Evolutionary conservation across 2,329 filamentous ascomycete genomes (phyloP), one percentile per base, ranked within the genome.

Genomic region (Cladophialophora exuberans): DNA sequence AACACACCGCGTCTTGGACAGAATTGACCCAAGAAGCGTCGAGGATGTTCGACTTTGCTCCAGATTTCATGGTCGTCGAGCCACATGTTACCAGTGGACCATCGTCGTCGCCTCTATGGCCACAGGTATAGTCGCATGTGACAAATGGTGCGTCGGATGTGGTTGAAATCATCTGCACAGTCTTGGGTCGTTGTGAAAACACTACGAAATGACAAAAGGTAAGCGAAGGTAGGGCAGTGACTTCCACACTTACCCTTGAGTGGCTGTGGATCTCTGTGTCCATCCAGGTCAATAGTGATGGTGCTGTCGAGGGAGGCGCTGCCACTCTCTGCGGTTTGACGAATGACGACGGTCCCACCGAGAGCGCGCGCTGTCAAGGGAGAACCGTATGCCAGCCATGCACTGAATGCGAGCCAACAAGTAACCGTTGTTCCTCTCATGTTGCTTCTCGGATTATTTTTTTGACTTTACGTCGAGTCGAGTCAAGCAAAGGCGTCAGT

Each of bases 1-100:
- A 50, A 11, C 47, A 50, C 3, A 30, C 18, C 13, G 35, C 47
- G 10, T 15, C 13, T 9, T 22, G 25, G 23, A 50, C 36, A 15
- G 47, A 42, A 25, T 50, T 18, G 3, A 42, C 47, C 47, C 47
- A 50, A 18, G 47, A 50, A 6, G 26, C 25, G 18, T 50, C 47
- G 36, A 50, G 47, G 23, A 42, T 26, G 25, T 28, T 30, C 2
- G 47, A 50, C 11, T 22, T 10, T 9, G 11, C 10, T 13, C 47
- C 47, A 4, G 20, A 15, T 39, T 50, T 50, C 35, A 50, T 41
- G 2, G 47, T 50, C 2, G 36, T 50, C 18, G 47, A 50, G 9
- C 47, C 36, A 15, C 47, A 50, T 17, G 26, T 23, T 9, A 39
- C 6, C 6, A 22, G 13, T 6, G n/a, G n/a, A 1, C 45, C 45